phyloP scores from a whole-genome alignment of 2,329 filamentous ascomycete genomes.

The Sclerotinia nivalis region DNA sequence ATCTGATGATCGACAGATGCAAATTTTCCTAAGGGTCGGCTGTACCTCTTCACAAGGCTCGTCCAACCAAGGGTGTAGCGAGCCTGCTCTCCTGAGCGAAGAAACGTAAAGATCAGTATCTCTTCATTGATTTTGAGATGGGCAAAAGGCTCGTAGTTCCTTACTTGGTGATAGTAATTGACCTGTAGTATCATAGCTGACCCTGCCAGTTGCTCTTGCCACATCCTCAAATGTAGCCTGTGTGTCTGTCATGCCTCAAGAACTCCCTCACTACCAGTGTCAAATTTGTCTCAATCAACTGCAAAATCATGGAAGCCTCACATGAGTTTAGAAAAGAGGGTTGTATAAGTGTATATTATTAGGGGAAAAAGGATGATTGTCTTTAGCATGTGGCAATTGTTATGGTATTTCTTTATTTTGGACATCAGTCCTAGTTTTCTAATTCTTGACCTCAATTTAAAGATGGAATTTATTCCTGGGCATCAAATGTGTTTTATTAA shows the following conservation, averaged over 20 bases:
- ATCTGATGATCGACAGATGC: constrained; percentile 11
- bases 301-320: too few relatives aligned
- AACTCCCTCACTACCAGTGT: too few relatives aligned
- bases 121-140: background rate
- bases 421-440: background rate
- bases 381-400: background rate
- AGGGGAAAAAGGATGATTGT: background rate
- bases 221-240: too few relatives aligned
- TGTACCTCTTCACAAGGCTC: background rate
- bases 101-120: background rate
- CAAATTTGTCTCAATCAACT: too few relatives aligned
- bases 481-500: background rate
- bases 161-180: constrained; percentile 17
- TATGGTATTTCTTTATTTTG: background rate
- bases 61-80: background rate
- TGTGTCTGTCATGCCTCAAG: too few relatives aligned
- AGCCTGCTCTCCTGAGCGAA: background rate
- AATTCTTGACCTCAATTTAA: too few relatives aligned
- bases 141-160: background rate
- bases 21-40: constrained; percentile 3
- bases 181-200: constrained; percentile 17
- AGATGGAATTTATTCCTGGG: background rate
- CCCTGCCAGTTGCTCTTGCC: background rate
- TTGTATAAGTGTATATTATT: too few relatives aligned
- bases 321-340: too few relatives aligned